Percentiles rank a stretch among this genome's conserved stretches.
phyloP scores from a whole-genome alignment of 306 rosid genomes.

The Sicyos baderoa region DNA sequence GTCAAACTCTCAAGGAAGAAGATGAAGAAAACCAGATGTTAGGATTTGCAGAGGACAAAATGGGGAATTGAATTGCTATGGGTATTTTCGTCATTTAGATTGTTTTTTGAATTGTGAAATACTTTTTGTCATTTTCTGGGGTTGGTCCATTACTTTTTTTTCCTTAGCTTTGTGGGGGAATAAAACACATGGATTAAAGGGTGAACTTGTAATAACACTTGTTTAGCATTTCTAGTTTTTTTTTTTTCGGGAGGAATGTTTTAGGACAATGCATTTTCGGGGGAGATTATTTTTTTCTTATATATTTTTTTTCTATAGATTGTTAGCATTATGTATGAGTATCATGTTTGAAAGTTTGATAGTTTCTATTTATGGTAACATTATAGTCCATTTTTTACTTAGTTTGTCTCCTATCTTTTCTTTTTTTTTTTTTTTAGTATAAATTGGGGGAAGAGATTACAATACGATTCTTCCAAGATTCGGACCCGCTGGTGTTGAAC shows the following conservation, averaged over 20 bases:
- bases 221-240: conserved; percentile 13
- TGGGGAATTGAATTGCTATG: neutral
- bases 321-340: conserved; percentile 7
- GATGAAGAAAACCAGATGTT: conserved; percentile 22
- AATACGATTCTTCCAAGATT: too few relatives aligned
- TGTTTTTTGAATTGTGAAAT: conserved; percentile 42
- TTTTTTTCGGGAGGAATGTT: neutral
- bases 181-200: conserved; percentile 39
- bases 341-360: conserved; percentile 11
- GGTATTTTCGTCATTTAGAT: conserved; percentile 21
- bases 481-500: too few relatives aligned
- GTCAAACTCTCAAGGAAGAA: conserved; percentile 20
- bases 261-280: conserved; percentile 6
- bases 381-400: neutral
- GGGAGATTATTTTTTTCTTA: neutral
- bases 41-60: conserved; percentile 11
- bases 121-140: conserved; percentile 34
- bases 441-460: too few relatives aligned
- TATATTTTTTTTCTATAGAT: neutral
- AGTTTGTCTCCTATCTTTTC: too few relatives aligned
- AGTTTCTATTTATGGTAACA: conserved; percentile 5
- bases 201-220: conserved; percentile 38
- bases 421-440: too few relatives aligned
- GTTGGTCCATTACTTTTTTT: conserved; percentile 29
- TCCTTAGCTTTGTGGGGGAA: conserved; percentile 35